phyloP scores from a whole-genome alignment of 2,329 filamentous ascomycete genomes.

The Fusarium nanum region DNA sequence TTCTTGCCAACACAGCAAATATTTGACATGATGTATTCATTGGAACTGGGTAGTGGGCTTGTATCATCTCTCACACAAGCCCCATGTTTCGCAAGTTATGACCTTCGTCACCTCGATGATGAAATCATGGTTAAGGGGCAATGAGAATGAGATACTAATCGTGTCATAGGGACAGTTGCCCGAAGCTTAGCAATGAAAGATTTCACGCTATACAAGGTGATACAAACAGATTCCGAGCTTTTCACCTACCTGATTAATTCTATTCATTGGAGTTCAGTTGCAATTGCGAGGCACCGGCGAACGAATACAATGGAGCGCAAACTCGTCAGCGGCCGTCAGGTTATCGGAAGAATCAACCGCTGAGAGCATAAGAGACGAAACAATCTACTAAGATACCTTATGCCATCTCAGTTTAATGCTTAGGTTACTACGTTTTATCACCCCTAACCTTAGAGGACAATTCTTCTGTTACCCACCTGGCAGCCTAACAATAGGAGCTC shows the following conservation, averaged over 20 bases:
- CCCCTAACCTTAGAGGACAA: not conserved
- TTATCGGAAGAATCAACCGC: not conserved
- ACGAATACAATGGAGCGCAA: not conserved
- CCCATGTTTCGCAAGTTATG: too few relatives aligned
- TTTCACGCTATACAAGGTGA: not conserved
- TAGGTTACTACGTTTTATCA: not conserved
- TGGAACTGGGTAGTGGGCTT: too few relatives aligned
- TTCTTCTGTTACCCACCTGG: not conserved
- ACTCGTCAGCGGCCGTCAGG: not conserved
- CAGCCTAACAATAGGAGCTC: not conserved
- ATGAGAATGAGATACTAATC: not conserved
- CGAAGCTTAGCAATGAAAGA: too few relatives aligned
- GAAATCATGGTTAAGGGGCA: not conserved
- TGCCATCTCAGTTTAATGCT: rapidly evolving
- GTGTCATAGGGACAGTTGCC: not conserved
- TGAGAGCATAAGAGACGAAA: not conserved
- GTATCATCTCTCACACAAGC: too few relatives aligned
- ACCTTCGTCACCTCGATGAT: not conserved
- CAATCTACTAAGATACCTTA: not conserved
- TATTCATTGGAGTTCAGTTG: not conserved
- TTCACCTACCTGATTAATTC: not conserved
- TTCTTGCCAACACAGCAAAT: not conserved
- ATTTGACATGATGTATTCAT: not conserved
- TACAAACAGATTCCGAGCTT: not conserved
- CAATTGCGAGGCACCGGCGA: not conserved